Conservation (phyloP, 2,329 filamentous ascomycete genomes). For the Pestalotiopsis sp. region DNA sequence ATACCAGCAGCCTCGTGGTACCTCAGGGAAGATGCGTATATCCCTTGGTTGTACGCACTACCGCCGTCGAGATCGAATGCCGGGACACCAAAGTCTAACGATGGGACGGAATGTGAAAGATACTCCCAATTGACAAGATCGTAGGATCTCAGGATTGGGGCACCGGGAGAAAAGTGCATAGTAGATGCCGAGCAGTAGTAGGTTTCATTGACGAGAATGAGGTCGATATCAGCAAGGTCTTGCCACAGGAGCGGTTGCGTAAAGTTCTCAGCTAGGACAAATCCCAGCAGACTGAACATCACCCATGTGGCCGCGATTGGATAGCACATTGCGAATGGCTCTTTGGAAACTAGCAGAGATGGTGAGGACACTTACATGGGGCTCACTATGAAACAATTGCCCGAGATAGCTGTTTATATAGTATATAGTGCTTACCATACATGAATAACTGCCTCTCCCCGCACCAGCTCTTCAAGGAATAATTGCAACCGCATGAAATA, state of each 20-base stretch:
- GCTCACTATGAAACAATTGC: no score
- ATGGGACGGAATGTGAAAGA: constrained; percentile 47
- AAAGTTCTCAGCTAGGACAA: neutral
- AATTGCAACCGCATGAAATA: no score
- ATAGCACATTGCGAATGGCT: no score
- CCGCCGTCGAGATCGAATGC: constrained; percentile 48
- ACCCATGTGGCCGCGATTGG: no score
- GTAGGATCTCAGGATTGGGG: constrained; percentile 56
- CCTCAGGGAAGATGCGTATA: constrained; percentile 56
- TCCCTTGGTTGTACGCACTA: constrained; percentile 54
- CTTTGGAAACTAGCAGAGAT: no score
- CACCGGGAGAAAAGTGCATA: constrained; percentile 59
- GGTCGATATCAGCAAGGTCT: constrained; percentile 19
- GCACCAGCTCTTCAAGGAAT: no score
- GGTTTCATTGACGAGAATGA: constrained; percentile 51
- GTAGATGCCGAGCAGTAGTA: constrained; percentile 58
- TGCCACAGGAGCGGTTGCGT: constrained; percentile 14
- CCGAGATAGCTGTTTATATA: no score
- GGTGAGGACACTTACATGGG: no score
- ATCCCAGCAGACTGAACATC: no score
- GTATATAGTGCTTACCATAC: no score
- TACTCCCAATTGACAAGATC: constrained; percentile 57
- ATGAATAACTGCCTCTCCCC: no score
- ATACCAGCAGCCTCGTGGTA: constrained; percentile 50
- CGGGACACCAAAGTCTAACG: constrained; percentile 45